These are phyloP conservation scores for Aureobasidium pullulans DNA, from an alignment of 2,329 filamentous ascomycete species.

Conservation along the genomic window DNA sequence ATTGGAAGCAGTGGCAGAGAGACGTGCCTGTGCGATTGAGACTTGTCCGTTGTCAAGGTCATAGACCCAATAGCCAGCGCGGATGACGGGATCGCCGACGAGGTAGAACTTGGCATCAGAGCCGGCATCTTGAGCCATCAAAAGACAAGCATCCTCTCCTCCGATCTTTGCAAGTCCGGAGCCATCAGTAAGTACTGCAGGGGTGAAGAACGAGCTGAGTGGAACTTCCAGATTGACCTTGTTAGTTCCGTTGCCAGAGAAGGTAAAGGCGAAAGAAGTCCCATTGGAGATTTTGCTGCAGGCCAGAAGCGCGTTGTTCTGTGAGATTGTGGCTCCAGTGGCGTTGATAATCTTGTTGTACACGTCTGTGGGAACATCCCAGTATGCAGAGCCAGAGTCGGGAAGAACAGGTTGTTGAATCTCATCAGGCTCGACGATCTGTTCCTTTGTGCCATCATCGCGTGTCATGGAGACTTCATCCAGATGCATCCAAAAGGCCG, in stretches of 20 bases:
- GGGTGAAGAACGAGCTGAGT: constrained; percentile 23
- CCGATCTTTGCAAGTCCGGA: constrained; percentile 18
- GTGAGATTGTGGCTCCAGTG: constrained; percentile 20
- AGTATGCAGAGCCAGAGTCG: constrained; percentile 27
- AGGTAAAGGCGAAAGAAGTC: constrained; percentile 22
- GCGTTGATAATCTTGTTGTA: constrained; percentile 21
- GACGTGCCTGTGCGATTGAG: constrained; percentile 26
- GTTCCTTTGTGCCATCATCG: constrained; percentile 16
- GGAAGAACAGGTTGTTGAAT: constrained; percentile 23
- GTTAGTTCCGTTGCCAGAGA: constrained; percentile 18
- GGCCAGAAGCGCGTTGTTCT: constrained; percentile 15
- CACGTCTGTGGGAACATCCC: constrained; percentile 19
- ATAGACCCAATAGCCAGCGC: constrained; percentile 29
- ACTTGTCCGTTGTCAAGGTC: constrained; percentile 30
- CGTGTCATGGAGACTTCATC: constrained; percentile 21
- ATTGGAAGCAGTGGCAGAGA: not conserved
- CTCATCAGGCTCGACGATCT: constrained; percentile 21
- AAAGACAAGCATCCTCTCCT: constrained; percentile 12
- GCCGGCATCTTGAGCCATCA: not conserved
- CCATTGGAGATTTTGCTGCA: constrained; percentile 23
- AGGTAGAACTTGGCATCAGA: constrained; percentile 20
- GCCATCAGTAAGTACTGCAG: constrained; percentile 20
- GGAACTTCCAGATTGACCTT: constrained; percentile 24
- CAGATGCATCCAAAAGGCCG: not conserved
- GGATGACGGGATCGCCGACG: constrained; percentile 26